Evolutionary conservation across 768 basidiomycete genomes (phyloP), one percentile per base, ranked within the genome.

Genomic region (Coprinopsis sp.): DNA sequence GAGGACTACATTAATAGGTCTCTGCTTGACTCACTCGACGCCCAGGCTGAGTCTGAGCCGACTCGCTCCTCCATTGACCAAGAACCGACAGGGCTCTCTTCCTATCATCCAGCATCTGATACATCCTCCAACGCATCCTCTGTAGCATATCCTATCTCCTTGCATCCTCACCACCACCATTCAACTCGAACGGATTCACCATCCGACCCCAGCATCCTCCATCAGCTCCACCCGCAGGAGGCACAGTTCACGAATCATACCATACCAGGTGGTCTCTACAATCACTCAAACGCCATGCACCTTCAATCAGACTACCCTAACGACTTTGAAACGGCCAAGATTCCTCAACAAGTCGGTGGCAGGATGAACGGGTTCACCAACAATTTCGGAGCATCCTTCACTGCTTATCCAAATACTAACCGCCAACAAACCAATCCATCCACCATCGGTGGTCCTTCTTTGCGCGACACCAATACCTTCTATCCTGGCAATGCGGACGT

Each of bases 1-100:
- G 88, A 91, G 78, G 87, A 86, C 67, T 82, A 82, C 58, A 88
- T 91, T 63, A 91, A 90, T 72, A 82, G 83, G 63, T 89, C 87
- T 45, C 76, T 91, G 49, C 69, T 91, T 55, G 88, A 87, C 65
- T 85, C 82, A 33, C 77, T 91, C 60, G 81, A 91, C 77, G 85
- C 82, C 45, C 82, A 87, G 66, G 87, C 83, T 41, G 87, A 90
- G 77, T 77, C 85, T 46, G 87, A 89, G 64, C 85, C 84, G 37
- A 61, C 73, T 46, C 73, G 66, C 28, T 70, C 75, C 37, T 68
- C 74, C 40, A 67, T 76, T 52, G 78, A 79, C 65, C 71, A 75
- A 46, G 72, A 79, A 61, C 60, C 64, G 45, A 65, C 76, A 58
- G 69, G 71, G 50, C 60, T 73, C 49, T 60, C 68, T 47, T 69